phyloP scores from a whole-genome alignment of 768 basidiomycete genomes.

The Termitomyces sp. region DNA sequence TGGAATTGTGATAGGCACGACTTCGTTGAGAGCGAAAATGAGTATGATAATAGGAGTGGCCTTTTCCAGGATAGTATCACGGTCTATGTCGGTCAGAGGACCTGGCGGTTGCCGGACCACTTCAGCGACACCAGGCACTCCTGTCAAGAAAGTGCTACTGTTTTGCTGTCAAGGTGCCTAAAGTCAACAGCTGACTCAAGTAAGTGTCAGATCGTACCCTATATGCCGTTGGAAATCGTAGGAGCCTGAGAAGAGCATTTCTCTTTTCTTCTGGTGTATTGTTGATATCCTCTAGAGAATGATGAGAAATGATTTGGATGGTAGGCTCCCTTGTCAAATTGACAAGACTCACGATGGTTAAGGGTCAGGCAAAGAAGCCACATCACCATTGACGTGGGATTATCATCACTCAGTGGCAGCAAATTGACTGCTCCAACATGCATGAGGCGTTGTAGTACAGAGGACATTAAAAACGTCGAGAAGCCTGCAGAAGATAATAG shows the following conservation, averaged over 20 bases:
- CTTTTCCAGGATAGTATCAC: slow-evolving; percentile 32
- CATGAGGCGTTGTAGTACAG: slow-evolving; percentile 21
- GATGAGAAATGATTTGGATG: slow-evolving; percentile 10
- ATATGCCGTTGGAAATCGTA: slow-evolving; percentile 37
- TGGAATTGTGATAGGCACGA: slow-evolving; percentile 39
- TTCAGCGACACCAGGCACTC: background rate
- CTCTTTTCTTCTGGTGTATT: slow-evolving; percentile 34
- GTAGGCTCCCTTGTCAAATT: background rate
- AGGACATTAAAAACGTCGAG: slow-evolving; percentile 31
- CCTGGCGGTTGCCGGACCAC: background rate
- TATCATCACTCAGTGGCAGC: slow-evolving; percentile 2
- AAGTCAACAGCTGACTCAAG: background rate
- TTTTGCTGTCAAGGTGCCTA: background rate
- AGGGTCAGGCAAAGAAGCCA: slow-evolving; percentile 41
- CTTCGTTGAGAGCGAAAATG: slow-evolving; percentile 51
- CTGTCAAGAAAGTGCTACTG: background rate
- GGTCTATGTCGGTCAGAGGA: slow-evolving; percentile 4
- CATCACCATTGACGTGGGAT: slow-evolving; percentile 28
- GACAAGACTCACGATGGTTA: slow-evolving; percentile 33
- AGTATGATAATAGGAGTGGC: slow-evolving; percentile 47
- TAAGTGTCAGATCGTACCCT: slow-evolving; percentile 2
- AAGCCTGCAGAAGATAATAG: slow-evolving; percentile 43
- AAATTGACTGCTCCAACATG: slow-evolving; percentile 9
- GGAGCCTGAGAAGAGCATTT: slow-evolving; percentile 36
- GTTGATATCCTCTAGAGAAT: slow-evolving; percentile 30